Conservation (phyloP, 345 rosid genomes). For the Lenwebbia sp. region DNA sequence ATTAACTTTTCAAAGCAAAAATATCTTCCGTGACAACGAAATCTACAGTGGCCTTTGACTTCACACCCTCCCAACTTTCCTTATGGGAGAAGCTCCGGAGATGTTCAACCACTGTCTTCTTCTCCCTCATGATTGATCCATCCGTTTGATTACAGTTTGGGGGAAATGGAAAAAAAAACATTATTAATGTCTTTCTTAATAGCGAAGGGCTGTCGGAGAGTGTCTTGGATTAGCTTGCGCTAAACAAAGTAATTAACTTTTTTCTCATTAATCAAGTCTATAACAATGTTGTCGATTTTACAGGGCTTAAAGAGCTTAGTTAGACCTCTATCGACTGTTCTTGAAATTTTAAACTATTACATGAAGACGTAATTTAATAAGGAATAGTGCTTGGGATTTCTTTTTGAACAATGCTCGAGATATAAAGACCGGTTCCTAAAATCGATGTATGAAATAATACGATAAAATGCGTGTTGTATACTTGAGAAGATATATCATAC, state of each 20-base stretch:
- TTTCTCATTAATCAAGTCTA: background rate
- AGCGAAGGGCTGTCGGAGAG: background rate
- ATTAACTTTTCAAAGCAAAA: background rate
- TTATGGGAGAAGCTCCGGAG: background rate
- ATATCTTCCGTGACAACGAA: background rate
- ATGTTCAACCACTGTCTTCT: background rate
- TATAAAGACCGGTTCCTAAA: background rate
- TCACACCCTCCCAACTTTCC: background rate
- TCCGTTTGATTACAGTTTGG: background rate
- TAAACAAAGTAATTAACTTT: background rate
- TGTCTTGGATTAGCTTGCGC: background rate
- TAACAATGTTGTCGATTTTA: background rate
- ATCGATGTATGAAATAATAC: fast-evolving
- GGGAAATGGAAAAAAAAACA: background rate
- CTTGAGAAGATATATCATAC: background rate
- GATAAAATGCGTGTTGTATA: background rate
- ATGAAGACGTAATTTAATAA: background rate
- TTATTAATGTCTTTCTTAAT: background rate
- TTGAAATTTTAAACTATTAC: background rate
- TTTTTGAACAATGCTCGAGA: background rate
- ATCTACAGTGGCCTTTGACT: background rate
- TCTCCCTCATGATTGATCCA: background rate
- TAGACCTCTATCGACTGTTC: too few relatives aligned
- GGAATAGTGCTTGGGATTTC: background rate
- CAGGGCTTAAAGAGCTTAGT: background rate